phyloP scores from a whole-genome alignment of 345 rosid species.

The Salix brachista region DNA sequence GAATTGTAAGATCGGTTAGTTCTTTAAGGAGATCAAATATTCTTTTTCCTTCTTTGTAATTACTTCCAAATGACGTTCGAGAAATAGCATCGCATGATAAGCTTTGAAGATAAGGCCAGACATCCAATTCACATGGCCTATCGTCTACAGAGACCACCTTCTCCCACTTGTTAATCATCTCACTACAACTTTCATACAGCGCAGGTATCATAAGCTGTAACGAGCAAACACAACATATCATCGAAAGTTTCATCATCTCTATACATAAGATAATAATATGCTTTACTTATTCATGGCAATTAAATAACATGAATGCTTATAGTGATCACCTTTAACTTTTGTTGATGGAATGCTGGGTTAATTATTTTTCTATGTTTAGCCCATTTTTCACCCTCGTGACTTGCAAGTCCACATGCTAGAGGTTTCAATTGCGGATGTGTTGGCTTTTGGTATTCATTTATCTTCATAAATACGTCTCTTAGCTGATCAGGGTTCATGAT shows the following conservation, averaged over 20 bases:
- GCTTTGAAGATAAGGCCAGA: constrained; percentile 36
- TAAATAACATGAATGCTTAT: neutral
- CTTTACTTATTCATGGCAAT: neutral
- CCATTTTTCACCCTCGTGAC: constrained; percentile 44
- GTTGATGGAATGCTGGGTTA: neutral
- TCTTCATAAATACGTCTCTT: constrained; percentile 31
- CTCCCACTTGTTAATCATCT: constrained; percentile 37
- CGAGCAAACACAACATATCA: no score
- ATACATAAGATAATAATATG: no score
- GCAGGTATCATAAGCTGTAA: constrained; percentile 34
- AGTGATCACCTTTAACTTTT: constrained; percentile 32
- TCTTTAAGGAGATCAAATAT: constrained; percentile 38
- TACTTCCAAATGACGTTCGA: constrained; percentile 11
- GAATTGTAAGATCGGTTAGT: neutral
- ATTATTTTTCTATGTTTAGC: constrained; percentile 42
- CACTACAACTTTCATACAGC: constrained; percentile 18
- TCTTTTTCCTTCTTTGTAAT: constrained; percentile 40
- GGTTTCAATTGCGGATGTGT: constrained; percentile 21
- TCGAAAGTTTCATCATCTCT: no score
- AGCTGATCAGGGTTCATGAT: constrained; percentile 39
- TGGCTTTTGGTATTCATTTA: constrained; percentile 29
- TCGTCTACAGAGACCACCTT: neutral
- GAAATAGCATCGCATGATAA: constrained; percentile 46
- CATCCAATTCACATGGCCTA: constrained; percentile 28
- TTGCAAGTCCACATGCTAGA: constrained; percentile 30